Evolutionary conservation across 495 filamentous ascomycete genomes (phyloP).

Genomic region (Neurospora sp.): DNA sequence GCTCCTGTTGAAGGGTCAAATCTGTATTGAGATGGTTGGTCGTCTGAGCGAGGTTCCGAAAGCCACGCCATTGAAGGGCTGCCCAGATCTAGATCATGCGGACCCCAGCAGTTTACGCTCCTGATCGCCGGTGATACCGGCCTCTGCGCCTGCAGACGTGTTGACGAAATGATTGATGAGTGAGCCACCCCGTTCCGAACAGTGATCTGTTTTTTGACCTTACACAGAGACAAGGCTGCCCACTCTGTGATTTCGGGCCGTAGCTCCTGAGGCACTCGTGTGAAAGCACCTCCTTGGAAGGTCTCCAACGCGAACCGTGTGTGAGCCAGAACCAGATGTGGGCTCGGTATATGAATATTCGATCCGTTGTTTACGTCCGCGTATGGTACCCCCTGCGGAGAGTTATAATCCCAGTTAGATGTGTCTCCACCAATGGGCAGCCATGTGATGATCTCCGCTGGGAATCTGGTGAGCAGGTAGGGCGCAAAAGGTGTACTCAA

Average conservation of each 20-base stretch:
- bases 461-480: not conserved
- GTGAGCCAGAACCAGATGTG: not conserved
- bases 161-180: not conserved
- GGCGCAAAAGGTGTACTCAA: not conserved
- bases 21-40: not conserved
- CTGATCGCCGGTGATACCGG: not conserved
- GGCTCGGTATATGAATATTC: not conserved
- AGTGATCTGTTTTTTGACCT: not conserved
- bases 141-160: not conserved
- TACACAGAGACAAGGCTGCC: not conserved
- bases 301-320: not conserved
- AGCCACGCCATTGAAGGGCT: not conserved
- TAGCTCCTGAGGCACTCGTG: not conserved
- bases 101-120: not conserved
- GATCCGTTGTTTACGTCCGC: not conserved
- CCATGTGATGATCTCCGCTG: not conserved
- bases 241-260: not conserved
- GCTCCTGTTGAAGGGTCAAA: not conserved
- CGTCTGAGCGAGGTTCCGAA: not conserved
- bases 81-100: not conserved
- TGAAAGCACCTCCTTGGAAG: not conserved
- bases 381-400: not conserved
- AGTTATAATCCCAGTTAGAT: not conserved
- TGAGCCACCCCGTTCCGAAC: not conserved
- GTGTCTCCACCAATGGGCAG: not conserved